Base-by-base conservation (phyloP, 1,284 basidiomycete genomes). In the Trichosporon inkin region DNA sequence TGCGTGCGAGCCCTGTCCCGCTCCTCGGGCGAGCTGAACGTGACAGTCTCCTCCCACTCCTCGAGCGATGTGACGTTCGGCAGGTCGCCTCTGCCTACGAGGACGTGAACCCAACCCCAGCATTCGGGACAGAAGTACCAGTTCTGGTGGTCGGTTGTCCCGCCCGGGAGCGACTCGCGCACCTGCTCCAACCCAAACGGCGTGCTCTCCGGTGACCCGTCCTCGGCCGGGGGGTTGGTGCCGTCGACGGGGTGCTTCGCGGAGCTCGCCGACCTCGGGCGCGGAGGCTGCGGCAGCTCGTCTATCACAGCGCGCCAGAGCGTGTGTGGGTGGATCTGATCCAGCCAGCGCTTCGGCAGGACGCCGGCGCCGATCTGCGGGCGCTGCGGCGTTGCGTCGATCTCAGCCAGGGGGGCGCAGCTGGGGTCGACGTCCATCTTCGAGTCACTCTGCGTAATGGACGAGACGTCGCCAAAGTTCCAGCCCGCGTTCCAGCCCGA, bases 51-150 rank as follows among this genome's bases (percentile, higher is more conserved):
- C 17, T 64, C 62, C 68, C 69, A 71, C 55, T 68, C 68, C 7
- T 70, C 67, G 63, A 66, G 62, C 7, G 60, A 28, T 3, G 41
- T 55, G 11, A 70, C 38, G 2, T 51, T 10, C 0, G 61, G 58
- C 1, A 57, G 40, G 2, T 53, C 38, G 10, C 61, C 67, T 8
- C 32, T 39, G 10, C 68, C 67, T 6, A 58, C 54, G 1, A 60
- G 53, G 10, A 76, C 65, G 16, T 67, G 60, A 10, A 71, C 36
- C 75, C 75, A 77, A 3, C 62, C 70, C 68, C 70, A 74, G 51
- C 75, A 77, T 0, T 62, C 63, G 14, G 66, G 51, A 55, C 75
- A 77, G 61, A 75, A 77, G 58, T 66, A 77, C 72, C 72, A 77
- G 19, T 75, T 63, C 6, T 60, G 28, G 39, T 67, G 64, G 17